A percentile compares a stretch with the other conserved stretches of the same genome.
Evolutionary conservation across 2,329 filamentous ascomycete genomes (phyloP).

Genomic region (Teratosphaeria destructans): DNA sequence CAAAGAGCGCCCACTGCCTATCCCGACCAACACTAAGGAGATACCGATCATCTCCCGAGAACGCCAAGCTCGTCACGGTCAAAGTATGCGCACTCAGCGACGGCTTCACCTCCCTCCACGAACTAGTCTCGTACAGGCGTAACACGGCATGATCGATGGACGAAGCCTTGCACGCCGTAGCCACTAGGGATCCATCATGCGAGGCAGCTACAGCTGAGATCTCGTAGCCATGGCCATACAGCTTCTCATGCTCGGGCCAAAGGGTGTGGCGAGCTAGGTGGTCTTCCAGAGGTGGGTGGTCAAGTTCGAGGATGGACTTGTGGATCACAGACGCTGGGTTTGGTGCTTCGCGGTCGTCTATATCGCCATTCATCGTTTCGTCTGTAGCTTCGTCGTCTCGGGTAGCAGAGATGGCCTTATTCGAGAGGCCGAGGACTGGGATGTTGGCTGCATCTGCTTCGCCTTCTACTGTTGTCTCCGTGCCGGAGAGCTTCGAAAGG

Average conservation of each 20-base stretch:
- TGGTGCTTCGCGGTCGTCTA: constrained; percentile 43
- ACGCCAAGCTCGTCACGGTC: constrained; percentile 73
- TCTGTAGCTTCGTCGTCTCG: constrained; percentile 3
- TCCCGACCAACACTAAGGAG: constrained; percentile 86
- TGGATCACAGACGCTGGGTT: constrained; percentile 47
- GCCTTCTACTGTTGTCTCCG: constrained; percentile 7
- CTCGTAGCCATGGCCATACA: constrained; percentile 97
- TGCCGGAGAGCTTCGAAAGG: constrained; percentile 16
- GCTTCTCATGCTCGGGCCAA: constrained; percentile 92
- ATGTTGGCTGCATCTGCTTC: constrained; percentile 87
- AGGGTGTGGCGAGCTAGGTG: constrained; percentile 80
- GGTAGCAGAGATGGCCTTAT: constrained; percentile 60
- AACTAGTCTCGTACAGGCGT: constrained; percentile 73
- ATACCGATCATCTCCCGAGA: constrained; percentile 62
- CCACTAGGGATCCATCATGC: constrained; percentile 64
- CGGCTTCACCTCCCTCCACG: constrained; percentile 80
- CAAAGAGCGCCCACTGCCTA: constrained; percentile 80
- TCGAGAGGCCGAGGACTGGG: constrained; percentile 87
- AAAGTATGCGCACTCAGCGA: constrained; percentile 75
- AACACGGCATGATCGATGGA: constrained; percentile 92
- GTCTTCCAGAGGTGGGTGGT: constrained; percentile 79
- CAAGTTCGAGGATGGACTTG: constrained; percentile 53
- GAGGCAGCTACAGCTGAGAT: constrained; percentile 77
- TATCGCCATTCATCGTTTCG: constrained; percentile 25
- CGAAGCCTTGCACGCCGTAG: constrained; percentile 86